Conservation (phyloP, 176 grass and related monocot genomes). For the Thinopyrum elongatum region DNA sequence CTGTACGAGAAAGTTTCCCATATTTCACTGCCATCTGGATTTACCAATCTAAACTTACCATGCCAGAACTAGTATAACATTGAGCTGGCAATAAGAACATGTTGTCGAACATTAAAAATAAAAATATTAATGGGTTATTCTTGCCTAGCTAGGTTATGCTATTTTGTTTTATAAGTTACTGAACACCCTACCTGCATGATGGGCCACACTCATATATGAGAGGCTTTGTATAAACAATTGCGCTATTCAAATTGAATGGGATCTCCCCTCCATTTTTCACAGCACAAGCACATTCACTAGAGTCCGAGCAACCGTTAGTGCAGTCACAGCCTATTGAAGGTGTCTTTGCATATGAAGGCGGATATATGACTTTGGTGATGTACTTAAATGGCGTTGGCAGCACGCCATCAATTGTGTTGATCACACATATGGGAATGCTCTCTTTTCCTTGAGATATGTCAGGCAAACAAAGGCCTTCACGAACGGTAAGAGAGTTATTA, state of each 20-base stretch:
- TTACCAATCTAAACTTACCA: not conserved
- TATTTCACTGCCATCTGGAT: slow-evolving; percentile 13
- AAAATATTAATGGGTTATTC: slow-evolving; percentile 15
- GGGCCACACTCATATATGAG: slow-evolving; percentile 78
- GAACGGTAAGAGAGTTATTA: slow-evolving; percentile 32
- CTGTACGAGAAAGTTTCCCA: not conserved
- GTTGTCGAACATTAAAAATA: not conserved
- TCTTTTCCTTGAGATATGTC: slow-evolving; percentile 65
- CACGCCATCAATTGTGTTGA: slow-evolving; percentile 58
- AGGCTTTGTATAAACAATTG: slow-evolving; percentile 57
- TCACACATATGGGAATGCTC: slow-evolving; percentile 54
- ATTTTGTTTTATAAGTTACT: not conserved
- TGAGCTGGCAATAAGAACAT: not conserved
- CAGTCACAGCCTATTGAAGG: slow-evolving; percentile 59
- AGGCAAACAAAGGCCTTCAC: slow-evolving; percentile 53
- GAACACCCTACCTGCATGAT: slow-evolving; percentile 45
- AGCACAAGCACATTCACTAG: slow-evolving; percentile 61
- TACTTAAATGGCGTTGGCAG: slow-evolving; percentile 57
- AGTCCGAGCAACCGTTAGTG: slow-evolving; percentile 52
- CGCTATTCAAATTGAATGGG: slow-evolving; percentile 58
- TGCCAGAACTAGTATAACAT: not conserved
- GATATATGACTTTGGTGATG: slow-evolving; percentile 52
- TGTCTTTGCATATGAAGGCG: slow-evolving; percentile 50
- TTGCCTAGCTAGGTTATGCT: slow-evolving; percentile 31
- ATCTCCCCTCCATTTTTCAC: slow-evolving; percentile 80